A percentile compares a stretch with the other conserved stretches of the same genome.
phyloP scores from a whole-genome alignment of 202 grass and related monocot species.

The Zizania palustris region DNA sequence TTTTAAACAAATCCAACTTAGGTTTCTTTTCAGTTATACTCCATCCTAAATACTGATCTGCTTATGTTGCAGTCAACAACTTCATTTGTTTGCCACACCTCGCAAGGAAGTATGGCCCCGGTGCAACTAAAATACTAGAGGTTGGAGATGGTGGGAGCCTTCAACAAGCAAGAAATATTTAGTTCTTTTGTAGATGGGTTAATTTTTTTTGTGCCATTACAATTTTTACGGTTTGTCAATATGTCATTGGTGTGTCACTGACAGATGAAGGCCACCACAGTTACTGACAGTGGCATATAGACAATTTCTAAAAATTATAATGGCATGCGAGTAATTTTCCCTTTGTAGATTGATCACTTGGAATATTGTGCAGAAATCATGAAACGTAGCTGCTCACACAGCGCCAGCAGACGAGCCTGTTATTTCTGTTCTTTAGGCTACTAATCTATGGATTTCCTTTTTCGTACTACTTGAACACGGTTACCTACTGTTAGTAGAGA shows the following conservation, averaged over 20 bases:
- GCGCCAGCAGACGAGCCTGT: background rate
- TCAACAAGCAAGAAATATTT: background rate
- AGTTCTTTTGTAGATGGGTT: too few relatives aligned
- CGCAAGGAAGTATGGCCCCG: constrained; percentile 23
- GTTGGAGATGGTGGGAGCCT: background rate
- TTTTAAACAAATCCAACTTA: background rate
- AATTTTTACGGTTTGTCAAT: too few relatives aligned
- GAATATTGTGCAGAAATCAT: background rate
- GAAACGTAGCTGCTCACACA: background rate
- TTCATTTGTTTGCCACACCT: background rate
- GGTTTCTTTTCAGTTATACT: background rate
- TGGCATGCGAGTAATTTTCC: too few relatives aligned
- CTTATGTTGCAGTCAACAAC: constrained; percentile 27
- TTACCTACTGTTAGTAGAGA: background rate
- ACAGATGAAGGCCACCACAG: too few relatives aligned
- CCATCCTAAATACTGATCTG: background rate
- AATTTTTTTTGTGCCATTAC: too few relatives aligned
- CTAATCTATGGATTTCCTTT: background rate
- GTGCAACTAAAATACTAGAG: background rate
- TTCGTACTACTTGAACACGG: background rate
- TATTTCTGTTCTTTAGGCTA: background rate
- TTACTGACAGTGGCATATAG: too few relatives aligned
- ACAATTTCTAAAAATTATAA: too few relatives aligned
- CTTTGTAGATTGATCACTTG: background rate
- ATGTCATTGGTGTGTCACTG: too few relatives aligned